Conservation (phyloP, 352 stramenopile genomes). For the Thalassiosira hispida region DNA sequence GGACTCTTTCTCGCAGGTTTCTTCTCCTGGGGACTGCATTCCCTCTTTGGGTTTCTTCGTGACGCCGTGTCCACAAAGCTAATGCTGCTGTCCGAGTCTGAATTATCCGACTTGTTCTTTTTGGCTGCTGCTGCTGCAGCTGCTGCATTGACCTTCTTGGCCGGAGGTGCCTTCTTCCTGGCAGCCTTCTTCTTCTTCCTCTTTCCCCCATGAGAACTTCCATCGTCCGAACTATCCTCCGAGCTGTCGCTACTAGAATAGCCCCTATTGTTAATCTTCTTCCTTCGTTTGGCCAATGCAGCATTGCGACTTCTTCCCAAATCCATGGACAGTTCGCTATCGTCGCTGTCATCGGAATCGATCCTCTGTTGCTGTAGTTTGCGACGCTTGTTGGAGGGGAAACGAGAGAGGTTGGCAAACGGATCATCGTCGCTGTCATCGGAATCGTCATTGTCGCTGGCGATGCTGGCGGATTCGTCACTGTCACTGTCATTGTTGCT, state of each 20-base stretch:
- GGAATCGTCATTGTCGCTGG: no score
- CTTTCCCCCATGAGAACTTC: background rate
- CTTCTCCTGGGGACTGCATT: background rate
- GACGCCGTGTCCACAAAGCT: background rate
- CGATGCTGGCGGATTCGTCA: no score
- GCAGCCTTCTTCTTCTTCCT: constrained; percentile 4
- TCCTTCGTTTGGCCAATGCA: background rate
- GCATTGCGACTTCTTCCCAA: background rate
- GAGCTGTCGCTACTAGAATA: background rate
- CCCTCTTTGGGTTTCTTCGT: background rate
- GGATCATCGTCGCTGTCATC: constrained; percentile 6
- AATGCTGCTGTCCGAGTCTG: background rate
- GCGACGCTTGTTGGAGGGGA: constrained; percentile 11
- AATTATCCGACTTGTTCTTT: background rate
- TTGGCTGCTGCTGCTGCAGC: background rate
- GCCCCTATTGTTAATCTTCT: no score
- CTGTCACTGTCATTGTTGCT: no score
- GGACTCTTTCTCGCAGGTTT: no score
- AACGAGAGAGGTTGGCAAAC: constrained; percentile 17
- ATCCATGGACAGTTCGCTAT: constrained; percentile 3
- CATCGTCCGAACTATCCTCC: background rate
- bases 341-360: constrained; percentile 10
- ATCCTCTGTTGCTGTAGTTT: background rate
- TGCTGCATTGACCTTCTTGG: background rate
- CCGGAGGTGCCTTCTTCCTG: background rate